These are phyloP conservation scores for Chlorella sp. DNA, from an alignment of 139 green algal genomes.

Conservation along the genomic window DNA sequence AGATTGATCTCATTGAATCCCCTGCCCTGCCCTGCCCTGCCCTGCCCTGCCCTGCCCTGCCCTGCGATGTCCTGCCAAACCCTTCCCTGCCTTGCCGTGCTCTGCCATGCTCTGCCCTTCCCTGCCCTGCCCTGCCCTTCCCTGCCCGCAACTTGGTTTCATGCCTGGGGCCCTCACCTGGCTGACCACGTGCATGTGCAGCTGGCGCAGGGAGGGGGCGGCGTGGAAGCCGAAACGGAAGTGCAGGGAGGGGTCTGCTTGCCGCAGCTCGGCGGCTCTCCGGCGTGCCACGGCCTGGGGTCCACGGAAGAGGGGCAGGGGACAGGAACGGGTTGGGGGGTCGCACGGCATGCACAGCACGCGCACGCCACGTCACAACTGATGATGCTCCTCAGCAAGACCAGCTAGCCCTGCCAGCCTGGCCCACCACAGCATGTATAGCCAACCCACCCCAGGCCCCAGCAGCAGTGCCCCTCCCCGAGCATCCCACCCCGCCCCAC, in stretches of 20 bases:
- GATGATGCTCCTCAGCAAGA: too few species aligned
- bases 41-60: neutral
- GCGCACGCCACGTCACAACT: neutral
- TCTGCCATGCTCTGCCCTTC: too few species aligned
- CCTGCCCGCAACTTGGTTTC: neutral
- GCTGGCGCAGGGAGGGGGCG: conserved; percentile 81
- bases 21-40: too few species aligned
- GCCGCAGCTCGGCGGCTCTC: neutral
- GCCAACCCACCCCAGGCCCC: too few species aligned
- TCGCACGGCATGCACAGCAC: neutral
- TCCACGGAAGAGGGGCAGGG: too few species aligned
- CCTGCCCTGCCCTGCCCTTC: neutral
- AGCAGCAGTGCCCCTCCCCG: too few species aligned
- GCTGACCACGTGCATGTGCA: conserved; percentile 90
- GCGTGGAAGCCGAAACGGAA: conserved; percentile 85
- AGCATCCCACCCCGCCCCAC: too few species aligned
- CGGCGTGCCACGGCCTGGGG: conserved; percentile 7
- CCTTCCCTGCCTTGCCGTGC: too few species aligned
- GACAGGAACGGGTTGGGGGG: too few species aligned
- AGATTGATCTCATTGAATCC: too few species aligned
- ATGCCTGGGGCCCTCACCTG: conserved; percentile 33
- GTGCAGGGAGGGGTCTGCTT: neutral
- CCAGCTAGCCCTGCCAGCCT: neutral
- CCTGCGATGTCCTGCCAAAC: neutral
- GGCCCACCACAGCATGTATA: neutral